Evolutionary conservation across 2,329 filamentous ascomycete genomes (phyloP).

Genomic region (Leptographium galeiforme): DNA sequence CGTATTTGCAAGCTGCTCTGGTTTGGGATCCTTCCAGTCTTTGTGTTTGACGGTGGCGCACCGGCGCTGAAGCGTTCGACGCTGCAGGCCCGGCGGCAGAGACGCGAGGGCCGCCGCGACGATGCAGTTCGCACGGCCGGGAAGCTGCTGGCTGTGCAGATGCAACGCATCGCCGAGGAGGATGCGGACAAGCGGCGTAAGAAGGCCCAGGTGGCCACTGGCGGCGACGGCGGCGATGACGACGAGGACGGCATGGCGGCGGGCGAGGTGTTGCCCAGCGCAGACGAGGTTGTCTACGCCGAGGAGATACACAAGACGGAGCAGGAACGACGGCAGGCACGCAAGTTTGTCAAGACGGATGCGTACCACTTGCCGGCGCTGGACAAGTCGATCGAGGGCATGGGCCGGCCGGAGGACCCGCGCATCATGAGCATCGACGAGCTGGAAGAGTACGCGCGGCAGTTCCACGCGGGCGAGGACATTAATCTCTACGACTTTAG

Average conservation of each 20-base stretch:
- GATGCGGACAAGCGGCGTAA: slow-evolving; percentile 54
- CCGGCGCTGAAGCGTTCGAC: slow-evolving; percentile 85
- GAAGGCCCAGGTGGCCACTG: slow-evolving; percentile 24
- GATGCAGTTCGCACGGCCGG: slow-evolving; percentile 88
- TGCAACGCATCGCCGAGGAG: slow-evolving; percentile 81
- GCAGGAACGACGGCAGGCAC: slow-evolving; percentile 58
- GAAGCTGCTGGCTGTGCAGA: slow-evolving; percentile 83
- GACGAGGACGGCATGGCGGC: slow-evolving; percentile 36
- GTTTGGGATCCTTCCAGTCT: slow-evolving; percentile 91
- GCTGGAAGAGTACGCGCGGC: slow-evolving; percentile 80
- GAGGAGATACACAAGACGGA: slow-evolving; percentile 77
- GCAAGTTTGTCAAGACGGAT: slow-evolving; percentile 82
- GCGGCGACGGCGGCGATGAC: slow-evolving; percentile 23
- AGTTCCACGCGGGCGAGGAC: slow-evolving; percentile 87
- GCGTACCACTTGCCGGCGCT: slow-evolving; percentile 90
- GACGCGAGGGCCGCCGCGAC: slow-evolving; percentile 78
- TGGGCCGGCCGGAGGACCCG: slow-evolving; percentile 85
- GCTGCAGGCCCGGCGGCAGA: slow-evolving; percentile 61
- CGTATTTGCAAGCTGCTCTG: slow-evolving; percentile 95
- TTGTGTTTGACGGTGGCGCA: slow-evolving; percentile 94
- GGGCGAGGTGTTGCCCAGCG: slow-evolving; percentile 54
- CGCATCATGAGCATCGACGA: slow-evolving; percentile 94
- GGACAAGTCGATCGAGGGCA: slow-evolving; percentile 62
- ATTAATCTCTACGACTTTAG: slow-evolving; percentile 90
- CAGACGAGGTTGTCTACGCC: slow-evolving; percentile 66